Conservation (phyloP, 2,329 filamentous ascomycete species). For the Paraconiothyrium brasiliense region DNA sequence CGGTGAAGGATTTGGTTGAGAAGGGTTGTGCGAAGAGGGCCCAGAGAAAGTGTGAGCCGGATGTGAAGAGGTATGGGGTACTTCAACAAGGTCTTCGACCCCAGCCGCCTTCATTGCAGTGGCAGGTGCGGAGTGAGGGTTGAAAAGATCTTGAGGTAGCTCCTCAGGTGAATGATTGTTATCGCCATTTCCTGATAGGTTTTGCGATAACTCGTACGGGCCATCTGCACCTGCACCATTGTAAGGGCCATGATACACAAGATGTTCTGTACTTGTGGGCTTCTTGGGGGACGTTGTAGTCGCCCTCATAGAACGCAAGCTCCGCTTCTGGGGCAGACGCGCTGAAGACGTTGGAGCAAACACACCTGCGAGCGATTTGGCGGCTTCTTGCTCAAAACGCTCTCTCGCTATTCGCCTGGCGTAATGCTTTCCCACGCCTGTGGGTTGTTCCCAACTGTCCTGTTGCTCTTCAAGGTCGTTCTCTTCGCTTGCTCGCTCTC, state of each 20-base stretch:
- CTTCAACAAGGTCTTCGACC: constrained; percentile 37
- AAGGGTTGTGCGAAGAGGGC: constrained; percentile 26
- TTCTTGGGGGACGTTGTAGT: constrained; percentile 40
- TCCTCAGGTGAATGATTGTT: constrained; percentile 47
- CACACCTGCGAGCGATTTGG: constrained; percentile 36
- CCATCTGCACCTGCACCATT: constrained; percentile 38
- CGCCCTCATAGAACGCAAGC: constrained; percentile 26
- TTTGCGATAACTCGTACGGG: constrained; percentile 31
- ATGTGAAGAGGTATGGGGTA: constrained; percentile 51
- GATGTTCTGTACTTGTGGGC: constrained; percentile 10
- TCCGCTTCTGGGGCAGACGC: constrained; percentile 24
- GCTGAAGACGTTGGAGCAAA: constrained; percentile 35
- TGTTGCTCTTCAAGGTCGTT: constrained; percentile 25
- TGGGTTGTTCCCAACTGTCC: constrained; percentile 44
- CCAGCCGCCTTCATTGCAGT: constrained; percentile 7
- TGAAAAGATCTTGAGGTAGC: constrained; percentile 29
- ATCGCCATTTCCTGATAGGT: constrained; percentile 22
- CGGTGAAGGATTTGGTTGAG: constrained; percentile 29
- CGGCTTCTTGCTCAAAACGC: constrained; percentile 33
- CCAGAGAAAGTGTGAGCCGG: constrained; percentile 39
- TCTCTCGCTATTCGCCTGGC: constrained; percentile 34
- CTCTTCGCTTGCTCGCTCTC: constrained; percentile 25
- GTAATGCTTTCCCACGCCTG: constrained; percentile 27
- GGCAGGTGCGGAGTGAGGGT: constrained; percentile 22
- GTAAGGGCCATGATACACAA: constrained; percentile 23